Evolutionary conservation across 257 asterid species (phyloP).

Genomic region (Rubia yunnanensis): DNA sequence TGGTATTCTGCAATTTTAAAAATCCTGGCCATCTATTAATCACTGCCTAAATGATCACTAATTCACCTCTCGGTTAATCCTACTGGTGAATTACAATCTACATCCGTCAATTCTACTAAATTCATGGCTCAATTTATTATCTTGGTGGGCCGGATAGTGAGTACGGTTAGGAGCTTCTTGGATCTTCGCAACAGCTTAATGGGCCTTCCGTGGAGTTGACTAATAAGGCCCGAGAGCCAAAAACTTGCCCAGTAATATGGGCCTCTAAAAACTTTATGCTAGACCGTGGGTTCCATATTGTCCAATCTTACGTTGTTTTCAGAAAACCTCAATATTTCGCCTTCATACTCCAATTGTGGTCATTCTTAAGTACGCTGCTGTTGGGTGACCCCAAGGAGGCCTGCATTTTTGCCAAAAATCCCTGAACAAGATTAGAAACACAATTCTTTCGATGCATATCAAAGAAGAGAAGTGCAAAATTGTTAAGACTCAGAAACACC

Average conservation of each 20-base stretch:
- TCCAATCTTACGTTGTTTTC: background rate
- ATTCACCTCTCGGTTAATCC: too few species aligned
- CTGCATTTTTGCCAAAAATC: background rate
- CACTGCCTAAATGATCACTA: too few species aligned
- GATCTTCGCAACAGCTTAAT: background rate
- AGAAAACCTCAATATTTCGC: background rate
- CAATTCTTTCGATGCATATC: background rate
- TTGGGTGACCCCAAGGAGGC: background rate
- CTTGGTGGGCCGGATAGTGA: too few species aligned
- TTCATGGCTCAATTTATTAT: too few species aligned
- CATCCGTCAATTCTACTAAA: too few species aligned
- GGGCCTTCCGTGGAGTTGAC: background rate
- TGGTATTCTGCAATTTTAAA: too few species aligned
- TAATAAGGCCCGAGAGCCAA: too few species aligned
- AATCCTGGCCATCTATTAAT: too few species aligned
- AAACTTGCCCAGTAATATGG: background rate
- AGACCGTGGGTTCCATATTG: background rate
- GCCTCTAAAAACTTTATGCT: background rate
- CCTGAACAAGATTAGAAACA: background rate
- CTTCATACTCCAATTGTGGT: background rate
- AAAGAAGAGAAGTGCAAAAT: background rate
- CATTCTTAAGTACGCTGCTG: background rate
- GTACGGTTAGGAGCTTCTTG: background rate
- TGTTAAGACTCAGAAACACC: background rate
- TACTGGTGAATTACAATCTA: too few species aligned